These are phyloP conservation scores for Eucalyptus tenuipes DNA, from an alignment of 345 rosid genomes.

Conservation along the genomic window DNA sequence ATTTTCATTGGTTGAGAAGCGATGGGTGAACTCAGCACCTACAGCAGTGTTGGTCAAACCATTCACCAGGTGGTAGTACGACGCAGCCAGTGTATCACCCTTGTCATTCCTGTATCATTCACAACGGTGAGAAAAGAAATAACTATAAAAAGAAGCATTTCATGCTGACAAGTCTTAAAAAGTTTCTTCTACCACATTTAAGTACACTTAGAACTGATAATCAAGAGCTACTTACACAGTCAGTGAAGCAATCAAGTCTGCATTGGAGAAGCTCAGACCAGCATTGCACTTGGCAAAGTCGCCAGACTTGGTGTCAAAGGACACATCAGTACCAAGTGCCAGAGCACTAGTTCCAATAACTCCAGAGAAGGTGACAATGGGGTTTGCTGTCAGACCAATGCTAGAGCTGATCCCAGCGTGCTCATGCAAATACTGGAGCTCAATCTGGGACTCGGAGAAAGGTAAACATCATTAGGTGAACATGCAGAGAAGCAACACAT, in stretches of 20 bases:
- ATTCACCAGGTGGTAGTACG: slow-evolving; percentile 70
- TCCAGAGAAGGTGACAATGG: slow-evolving; percentile 69
- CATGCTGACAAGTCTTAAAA: background rate
- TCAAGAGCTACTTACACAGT: slow-evolving; percentile 37
- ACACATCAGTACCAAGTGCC: slow-evolving; percentile 67
- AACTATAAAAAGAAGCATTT: background rate
- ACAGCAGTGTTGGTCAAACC: slow-evolving; percentile 48
- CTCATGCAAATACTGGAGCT: slow-evolving; percentile 87
- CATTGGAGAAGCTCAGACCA: slow-evolving; percentile 60
- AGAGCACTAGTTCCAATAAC: slow-evolving; percentile 51
- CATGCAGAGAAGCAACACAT: background rate
- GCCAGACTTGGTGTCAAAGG: slow-evolving; percentile 76
- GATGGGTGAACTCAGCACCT: slow-evolving; percentile 72
- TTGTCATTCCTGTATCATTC: slow-evolving; percentile 58
- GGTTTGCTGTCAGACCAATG: slow-evolving; percentile 75
- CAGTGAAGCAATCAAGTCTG: slow-evolving; percentile 60
- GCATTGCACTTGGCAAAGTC: slow-evolving; percentile 70
- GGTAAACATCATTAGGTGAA: background rate
- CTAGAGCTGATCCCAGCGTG: slow-evolving; percentile 72
- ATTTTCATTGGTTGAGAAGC: slow-evolving; percentile 65
- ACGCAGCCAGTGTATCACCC: slow-evolving; percentile 52
- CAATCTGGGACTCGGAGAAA: slow-evolving; percentile 32
- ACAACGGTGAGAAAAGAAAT: background rate
- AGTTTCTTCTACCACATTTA: background rate
- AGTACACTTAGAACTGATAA: background rate